phyloP scores from a whole-genome alignment of 2,329 filamentous ascomycete species.

The Corinectria fuckeliana region DNA sequence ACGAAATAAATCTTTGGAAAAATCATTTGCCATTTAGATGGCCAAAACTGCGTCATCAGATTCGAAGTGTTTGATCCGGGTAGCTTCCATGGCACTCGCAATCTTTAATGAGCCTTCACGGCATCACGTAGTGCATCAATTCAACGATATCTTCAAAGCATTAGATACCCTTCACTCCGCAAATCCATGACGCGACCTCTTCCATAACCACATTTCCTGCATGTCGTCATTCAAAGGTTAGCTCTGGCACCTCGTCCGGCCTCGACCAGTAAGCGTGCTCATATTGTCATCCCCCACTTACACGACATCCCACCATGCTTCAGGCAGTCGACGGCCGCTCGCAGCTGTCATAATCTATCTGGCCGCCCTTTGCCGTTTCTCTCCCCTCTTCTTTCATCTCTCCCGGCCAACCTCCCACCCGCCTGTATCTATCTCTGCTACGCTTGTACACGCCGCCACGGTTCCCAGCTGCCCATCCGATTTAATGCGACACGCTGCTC shows the following conservation, averaged over 20 bases:
- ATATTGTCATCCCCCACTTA: slow-evolving; percentile 4
- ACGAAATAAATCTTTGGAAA: too few species aligned
- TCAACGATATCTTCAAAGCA: too few species aligned
- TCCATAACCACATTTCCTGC: background rate
- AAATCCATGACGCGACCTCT: background rate
- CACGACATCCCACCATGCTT: background rate
- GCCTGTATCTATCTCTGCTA: background rate
- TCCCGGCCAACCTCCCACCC: background rate
- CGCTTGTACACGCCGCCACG: background rate
- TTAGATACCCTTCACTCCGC: background rate
- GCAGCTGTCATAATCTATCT: background rate
- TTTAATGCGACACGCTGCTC: background rate
- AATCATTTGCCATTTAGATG: too few species aligned
- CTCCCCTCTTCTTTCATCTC: background rate
- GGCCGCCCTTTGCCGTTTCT: background rate
- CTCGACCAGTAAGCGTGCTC: background rate
- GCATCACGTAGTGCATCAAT: too few species aligned
- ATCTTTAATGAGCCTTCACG: too few species aligned
- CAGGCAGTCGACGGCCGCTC: background rate
- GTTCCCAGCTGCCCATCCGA: background rate
- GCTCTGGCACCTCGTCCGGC: background rate
- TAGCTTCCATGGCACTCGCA: too few species aligned
- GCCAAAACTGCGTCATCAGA: too few species aligned
- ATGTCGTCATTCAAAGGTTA: background rate
- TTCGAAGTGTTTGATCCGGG: too few species aligned